Evolutionary conservation across 805 yeast genomes (phyloP).

Genomic region (Grigorovia yakushimaensis): DNA sequence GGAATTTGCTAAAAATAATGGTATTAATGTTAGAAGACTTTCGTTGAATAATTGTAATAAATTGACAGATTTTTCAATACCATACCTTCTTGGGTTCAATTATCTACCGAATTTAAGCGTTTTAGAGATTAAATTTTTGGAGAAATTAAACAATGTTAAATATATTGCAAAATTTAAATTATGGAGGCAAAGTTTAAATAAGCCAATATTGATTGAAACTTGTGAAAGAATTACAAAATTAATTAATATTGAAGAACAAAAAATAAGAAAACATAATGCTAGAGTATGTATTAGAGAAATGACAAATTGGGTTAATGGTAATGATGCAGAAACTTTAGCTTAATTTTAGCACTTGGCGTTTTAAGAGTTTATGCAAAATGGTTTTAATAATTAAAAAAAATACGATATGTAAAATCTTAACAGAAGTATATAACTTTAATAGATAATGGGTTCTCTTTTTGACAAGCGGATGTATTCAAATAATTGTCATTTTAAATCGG

Average conservation of each 20-base stretch:
- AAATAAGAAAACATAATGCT: constrained; percentile 47
- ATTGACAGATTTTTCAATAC: constrained; percentile 50
- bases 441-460: too few species aligned
- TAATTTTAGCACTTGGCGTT: too few species aligned
- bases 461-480: too few species aligned
- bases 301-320: constrained; percentile 49
- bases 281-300: constrained; percentile 53
- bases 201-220: constrained; percentile 60
- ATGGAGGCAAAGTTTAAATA: constrained; percentile 36
- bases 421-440: too few species aligned
- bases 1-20: constrained; percentile 58
- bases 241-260: constrained; percentile 51
- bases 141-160: constrained; percentile 44
- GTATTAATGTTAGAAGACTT: constrained; percentile 46
- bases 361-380: too few species aligned
- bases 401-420: too few species aligned
- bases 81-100: constrained; percentile 34
- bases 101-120: constrained; percentile 56
- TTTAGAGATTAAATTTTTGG: constrained; percentile 61
- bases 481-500: too few species aligned
- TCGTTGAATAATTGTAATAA: constrained; percentile 65
- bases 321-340: not conserved
- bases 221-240: constrained; percentile 59
- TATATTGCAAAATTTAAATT: constrained; percentile 63
- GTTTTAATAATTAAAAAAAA: too few species aligned